Evolutionary conservation across 139 green algal genomes (phyloP).

Genomic region (Tetradesmus lagerheimii): DNA sequence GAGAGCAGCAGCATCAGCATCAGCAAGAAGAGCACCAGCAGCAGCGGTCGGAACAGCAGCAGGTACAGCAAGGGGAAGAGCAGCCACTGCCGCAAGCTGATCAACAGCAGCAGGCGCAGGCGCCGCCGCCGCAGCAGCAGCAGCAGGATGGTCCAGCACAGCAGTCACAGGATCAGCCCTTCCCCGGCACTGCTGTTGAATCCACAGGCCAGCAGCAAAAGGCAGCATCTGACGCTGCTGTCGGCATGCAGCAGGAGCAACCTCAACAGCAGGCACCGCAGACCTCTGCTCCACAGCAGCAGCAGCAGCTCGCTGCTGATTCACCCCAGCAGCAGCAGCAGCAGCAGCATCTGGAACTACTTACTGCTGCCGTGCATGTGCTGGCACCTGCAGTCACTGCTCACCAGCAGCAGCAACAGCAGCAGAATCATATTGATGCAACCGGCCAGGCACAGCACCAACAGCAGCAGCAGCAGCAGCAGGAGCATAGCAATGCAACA

Average conservation of each 20-base stretch:
- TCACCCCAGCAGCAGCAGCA: not conserved
- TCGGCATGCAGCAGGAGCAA: not conserved
- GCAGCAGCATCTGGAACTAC: not conserved
- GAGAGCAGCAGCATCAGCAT: not conserved
- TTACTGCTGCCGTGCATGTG: not conserved
- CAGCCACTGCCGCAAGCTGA: not conserved
- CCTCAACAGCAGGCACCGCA: not conserved
- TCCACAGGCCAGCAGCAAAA: not conserved
- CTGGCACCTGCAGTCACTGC: no score
- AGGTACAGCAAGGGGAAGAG: not conserved
- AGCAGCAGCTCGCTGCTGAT: slow-evolving; percentile 2
- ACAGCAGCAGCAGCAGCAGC: slow-evolving; percentile 25
- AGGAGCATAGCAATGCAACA: no score
- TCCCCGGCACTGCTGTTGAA: no score
- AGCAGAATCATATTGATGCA: no score
- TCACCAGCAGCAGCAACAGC: not conserved
- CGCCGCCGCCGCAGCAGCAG: not conserved
- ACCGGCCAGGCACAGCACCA: not conserved
- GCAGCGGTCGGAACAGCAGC: not conserved
- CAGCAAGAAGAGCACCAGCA: not conserved
- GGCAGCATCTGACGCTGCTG: not conserved
- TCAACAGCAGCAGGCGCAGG: not conserved
- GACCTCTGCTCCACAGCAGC: not conserved
- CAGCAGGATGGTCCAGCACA: not conserved
- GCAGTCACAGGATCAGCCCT: not conserved